These are phyloP conservation scores for Huiozyma sinensis DNA, from an alignment of 805 yeast species.

Conservation along the genomic window DNA sequence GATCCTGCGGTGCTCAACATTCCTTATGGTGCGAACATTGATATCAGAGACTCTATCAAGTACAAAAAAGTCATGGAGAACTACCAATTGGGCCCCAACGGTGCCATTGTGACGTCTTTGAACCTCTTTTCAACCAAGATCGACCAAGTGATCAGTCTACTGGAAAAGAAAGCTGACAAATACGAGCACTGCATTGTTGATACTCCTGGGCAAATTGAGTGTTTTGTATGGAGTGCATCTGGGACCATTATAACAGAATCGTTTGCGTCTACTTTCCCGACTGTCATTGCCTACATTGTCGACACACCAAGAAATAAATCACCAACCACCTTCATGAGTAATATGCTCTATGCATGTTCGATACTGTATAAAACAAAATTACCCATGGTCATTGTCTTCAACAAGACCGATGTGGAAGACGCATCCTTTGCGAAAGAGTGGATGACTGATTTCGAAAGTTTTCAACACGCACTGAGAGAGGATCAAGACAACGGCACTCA, in stretches of 20 bases:
- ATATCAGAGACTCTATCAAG: conserved; percentile 90
- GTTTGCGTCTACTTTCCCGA: conserved; percentile 90
- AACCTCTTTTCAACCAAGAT: conserved; percentile 90
- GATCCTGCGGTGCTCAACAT: conserved; percentile 94
- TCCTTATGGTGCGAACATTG: conserved; percentile 93
- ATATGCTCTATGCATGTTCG: conserved; percentile 97
- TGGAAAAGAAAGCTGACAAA: conserved; percentile 57
- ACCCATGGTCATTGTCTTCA: conserved; percentile 94
- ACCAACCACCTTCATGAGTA: conserved; percentile 95
- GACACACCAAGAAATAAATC: conserved; percentile 93
- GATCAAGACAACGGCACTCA: conserved; percentile 53
- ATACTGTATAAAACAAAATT: conserved; percentile 89
- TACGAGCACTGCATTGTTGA: conserved; percentile 73
- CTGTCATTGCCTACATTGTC: conserved; percentile 88
- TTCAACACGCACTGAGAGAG: conserved; percentile 64
- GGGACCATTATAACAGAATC: conserved; percentile 96
- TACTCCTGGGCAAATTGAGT: conserved; percentile 98
- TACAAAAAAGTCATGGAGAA: conserved; percentile 95
- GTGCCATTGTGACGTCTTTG: conserved; percentile 92
- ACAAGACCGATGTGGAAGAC: conserved; percentile 81
- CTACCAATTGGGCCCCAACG: conserved; percentile 92
- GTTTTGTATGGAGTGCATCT: conserved; percentile 97
- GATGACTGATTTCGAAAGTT: conserved; percentile 94
- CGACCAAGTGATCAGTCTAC: conserved; percentile 82
- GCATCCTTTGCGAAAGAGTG: conserved; percentile 87